Evolutionary conservation across 1,284 basidiomycete species (phyloP).

Genomic region (Sanghuangporus weigelae): DNA sequence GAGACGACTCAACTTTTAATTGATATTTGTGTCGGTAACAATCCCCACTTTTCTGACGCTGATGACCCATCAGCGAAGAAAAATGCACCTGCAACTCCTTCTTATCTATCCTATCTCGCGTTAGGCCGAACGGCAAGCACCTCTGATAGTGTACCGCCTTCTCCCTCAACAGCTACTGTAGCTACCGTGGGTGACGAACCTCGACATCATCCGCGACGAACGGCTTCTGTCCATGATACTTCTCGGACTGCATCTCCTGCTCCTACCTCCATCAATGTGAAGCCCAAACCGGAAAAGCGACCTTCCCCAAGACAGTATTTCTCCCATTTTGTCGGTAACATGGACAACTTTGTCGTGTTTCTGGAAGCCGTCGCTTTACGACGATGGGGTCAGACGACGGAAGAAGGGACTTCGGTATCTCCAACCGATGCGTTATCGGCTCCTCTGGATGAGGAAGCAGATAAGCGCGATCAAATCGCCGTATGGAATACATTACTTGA

Average conservation of each 20-base stretch:
- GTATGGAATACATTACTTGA: constrained; percentile 97
- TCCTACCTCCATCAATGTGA: constrained; percentile 19
- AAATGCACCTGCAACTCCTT: constrained; percentile 38
- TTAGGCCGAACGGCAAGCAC: constrained; percentile 50
- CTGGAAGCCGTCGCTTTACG: constrained; percentile 81
- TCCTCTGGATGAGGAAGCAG: constrained; percentile 44
- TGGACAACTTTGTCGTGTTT: constrained; percentile 79
- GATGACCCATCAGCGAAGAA: constrained; percentile 30
- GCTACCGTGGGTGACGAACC: constrained; percentile 39
- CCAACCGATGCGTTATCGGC: constrained; percentile 22
- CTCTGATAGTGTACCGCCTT: constrained; percentile 35
- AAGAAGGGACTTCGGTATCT: constrained; percentile 24
- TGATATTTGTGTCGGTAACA: constrained; percentile 81
- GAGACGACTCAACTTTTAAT: constrained; percentile 90
- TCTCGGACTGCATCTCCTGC: constrained; percentile 27
- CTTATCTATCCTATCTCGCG: constrained; percentile 76
- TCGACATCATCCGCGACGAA: constrained; percentile 24
- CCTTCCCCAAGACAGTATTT: constrained; percentile 89
- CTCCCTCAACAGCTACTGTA: constrained; percentile 48
- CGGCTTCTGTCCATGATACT: constrained; percentile 21
- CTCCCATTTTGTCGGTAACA: constrained; percentile 91
- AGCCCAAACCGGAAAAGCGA: constrained; percentile 33
- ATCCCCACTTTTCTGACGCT: constrained; percentile 38
- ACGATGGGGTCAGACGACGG: constrained; percentile 78
- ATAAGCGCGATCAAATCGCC: constrained; percentile 71